Evolutionary conservation across 805 yeast species (phyloP).

Genomic region (Myxozyma lipomycoides): DNA sequence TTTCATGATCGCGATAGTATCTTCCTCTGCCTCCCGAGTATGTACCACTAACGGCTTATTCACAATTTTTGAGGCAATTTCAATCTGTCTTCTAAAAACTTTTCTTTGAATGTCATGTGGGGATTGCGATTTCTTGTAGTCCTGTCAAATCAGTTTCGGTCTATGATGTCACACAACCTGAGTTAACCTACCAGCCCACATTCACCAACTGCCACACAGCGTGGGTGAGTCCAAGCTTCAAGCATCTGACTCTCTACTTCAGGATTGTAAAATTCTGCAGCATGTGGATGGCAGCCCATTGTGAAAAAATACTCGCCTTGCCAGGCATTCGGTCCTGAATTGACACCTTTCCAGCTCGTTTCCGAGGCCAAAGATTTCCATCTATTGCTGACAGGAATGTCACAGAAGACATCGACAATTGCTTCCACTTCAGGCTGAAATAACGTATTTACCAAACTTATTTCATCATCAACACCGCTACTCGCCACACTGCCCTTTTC

Average conservation of each 20-base stretch:
- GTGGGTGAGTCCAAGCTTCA: constrained; percentile 15
- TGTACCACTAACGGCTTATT: constrained; percentile 21
- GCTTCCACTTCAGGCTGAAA: constrained; percentile 17
- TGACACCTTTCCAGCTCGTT: constrained; percentile 1
- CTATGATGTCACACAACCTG: neutral
- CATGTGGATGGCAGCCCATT: constrained; percentile 25
- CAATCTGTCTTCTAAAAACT: constrained; percentile 19
- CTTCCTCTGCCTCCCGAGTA: constrained; percentile 23
- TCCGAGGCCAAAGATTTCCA: constrained; percentile 8
- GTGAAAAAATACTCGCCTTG: constrained; percentile 20
- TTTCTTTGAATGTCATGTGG: constrained; percentile 9
- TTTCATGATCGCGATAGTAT: constrained; percentile 12
- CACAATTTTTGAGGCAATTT: constrained; percentile 5
- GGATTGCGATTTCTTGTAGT: constrained; percentile 20
- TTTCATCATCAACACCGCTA: constrained; percentile 2
- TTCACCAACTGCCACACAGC: constrained; percentile 24
- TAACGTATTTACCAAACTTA: constrained; percentile 7
- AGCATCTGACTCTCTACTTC: constrained; percentile 17
- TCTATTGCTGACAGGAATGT: constrained; percentile 13
- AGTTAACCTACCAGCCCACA: constrained; percentile 16
- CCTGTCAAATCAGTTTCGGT: constrained; percentile 1
- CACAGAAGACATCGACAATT: constrained; percentile 22
- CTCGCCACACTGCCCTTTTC: constrained; percentile 4
- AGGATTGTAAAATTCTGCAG: constrained; percentile 6
- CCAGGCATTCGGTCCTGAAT: constrained; percentile 5